phyloP scores from a whole-genome alignment of 345 rosid species.

The Aegle marmelos region DNA sequence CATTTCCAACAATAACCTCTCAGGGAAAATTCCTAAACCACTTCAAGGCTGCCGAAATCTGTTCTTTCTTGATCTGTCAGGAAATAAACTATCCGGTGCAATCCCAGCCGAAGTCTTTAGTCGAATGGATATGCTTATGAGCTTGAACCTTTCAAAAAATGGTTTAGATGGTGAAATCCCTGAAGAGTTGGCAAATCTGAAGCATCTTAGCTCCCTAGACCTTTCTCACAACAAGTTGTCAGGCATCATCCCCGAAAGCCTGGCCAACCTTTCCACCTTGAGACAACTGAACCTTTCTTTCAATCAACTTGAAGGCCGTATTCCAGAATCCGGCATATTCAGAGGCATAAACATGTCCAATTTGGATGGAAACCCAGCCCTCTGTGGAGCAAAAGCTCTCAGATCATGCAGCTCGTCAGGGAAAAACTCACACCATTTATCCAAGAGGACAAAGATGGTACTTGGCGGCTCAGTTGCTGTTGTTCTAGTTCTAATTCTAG shows the following conservation, averaged over 20 bases:
- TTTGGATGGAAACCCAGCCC: conserved; percentile 60
- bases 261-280: conserved; percentile 50
- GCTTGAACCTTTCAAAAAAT: conserved; percentile 67
- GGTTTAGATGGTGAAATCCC: conserved; percentile 58
- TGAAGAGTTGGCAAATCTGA: conserved; percentile 34
- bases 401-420: conserved; percentile 33
- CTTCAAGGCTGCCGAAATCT: conserved; percentile 63
- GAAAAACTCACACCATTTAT: conserved; percentile 38
- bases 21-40: conserved; percentile 60
- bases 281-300: conserved; percentile 62
- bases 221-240: conserved; percentile 60
- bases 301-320: conserved; percentile 70
- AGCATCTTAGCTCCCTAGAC: conserved; percentile 54
- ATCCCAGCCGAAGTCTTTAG: conserved; percentile 45
- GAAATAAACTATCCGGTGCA: conserved; percentile 59
- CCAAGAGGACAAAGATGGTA: conserved; percentile 35
- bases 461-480: conserved; percentile 45
- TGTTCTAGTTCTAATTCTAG: conserved; percentile 31
- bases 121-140: conserved; percentile 38
- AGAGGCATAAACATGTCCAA: conserved; percentile 39
- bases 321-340: conserved; percentile 70
- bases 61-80: conserved; percentile 64
- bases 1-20: conserved; percentile 62
- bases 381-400: conserved; percentile 56
- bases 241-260: conserved; percentile 62